Percentiles rank a stretch among this genome's conserved stretches.
Conservation (phyloP, 2,329 filamentous ascomycete species). For the Pestalotiopsis sp. region DNA sequence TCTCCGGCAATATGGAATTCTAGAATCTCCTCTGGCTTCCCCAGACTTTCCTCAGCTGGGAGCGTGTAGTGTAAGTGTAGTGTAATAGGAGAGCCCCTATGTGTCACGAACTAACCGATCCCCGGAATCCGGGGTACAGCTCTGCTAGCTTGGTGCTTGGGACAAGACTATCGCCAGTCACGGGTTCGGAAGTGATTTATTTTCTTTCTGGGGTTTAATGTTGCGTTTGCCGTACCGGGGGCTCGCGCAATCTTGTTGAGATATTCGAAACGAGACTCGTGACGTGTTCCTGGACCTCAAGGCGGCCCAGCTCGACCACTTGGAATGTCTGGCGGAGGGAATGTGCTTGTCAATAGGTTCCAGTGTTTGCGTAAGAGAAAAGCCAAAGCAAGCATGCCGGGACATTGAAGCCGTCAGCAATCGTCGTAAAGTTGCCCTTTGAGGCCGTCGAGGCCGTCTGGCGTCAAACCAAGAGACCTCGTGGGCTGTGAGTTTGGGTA, state of each 20-base stretch:
- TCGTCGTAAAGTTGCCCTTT: conserved; percentile 13
- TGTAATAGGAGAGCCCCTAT: not conserved
- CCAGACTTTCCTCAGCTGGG: not conserved
- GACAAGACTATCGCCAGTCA: not conserved
- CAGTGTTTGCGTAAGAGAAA: conserved; percentile 10
- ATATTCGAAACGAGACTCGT: conserved; percentile 16
- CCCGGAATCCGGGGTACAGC: not conserved
- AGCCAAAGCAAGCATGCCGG: conserved; percentile 4
- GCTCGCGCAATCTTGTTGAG: conserved; percentile 14
- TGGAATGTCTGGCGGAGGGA: not conserved
- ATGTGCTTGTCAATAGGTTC: not conserved
- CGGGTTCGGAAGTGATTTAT: not conserved
- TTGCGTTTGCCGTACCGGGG: not conserved
- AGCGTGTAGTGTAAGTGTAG: not conserved
- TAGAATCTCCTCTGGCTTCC: not conserved
- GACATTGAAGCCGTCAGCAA: conserved; percentile 26
- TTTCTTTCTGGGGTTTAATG: not conserved
- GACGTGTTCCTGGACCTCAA: conserved; percentile 14
- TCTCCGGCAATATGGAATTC: not conserved
- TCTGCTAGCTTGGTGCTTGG: not conserved
- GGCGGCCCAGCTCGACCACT: conserved; percentile 5
- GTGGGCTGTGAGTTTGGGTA: conserved; percentile 16
- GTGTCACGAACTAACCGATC: not conserved
- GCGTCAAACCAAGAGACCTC: conserved; percentile 26
- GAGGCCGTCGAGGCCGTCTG: conserved; percentile 20